Base-by-base conservation (phyloP, 805 yeast genomes). In the Yamadazyma endophytica region DNA sequence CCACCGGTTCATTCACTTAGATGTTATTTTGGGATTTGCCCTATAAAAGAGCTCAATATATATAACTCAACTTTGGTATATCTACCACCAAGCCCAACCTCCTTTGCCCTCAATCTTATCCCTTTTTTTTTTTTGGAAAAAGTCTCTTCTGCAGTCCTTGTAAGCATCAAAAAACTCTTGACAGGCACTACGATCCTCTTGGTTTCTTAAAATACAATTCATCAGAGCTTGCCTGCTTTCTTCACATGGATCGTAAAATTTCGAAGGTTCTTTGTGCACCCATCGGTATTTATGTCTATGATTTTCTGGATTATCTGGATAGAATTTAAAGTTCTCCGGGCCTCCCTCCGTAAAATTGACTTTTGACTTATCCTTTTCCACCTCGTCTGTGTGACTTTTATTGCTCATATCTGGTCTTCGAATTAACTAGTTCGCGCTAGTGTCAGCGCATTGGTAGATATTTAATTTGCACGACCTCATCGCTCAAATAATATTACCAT, bases 171-270 rank as follows among this genome's bases (percentile, higher is more conserved):
- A 92, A 51, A 85, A 90, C 37, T 83, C 95, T 39, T 64, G 54
- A 61, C 75, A 64, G 81, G 87, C 59, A 57, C 70, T 32, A 67
- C 77, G 49, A 51, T 77, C 64, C 68, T 75, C 65, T 75, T 86
- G 65, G 50, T 89, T 85, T 29, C 82, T 57, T 46, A 86, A 90
- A 54, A 90, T 64, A 49, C 98, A 90, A 42, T 74, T 75, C 43
- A 88, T 65, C 26, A 95, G 84, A 78, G 95, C 90, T 52, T 78
- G 79, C 7, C 96, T 72, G 21, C 92, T 79, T 49, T 88, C 92
- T 28, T 79, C 82, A 57, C 98, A 90, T 0, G 98, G 98, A 52
- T 90, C 97, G 49, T 82, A 90, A 56, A 70, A 92, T 52, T 82
- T 77, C 5, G 95, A 80, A 3, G 94, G 82, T 20, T 75, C 89